Base-by-base conservation (phyloP, 345 rosid genomes). In the Mercurialis annua region DNA sequence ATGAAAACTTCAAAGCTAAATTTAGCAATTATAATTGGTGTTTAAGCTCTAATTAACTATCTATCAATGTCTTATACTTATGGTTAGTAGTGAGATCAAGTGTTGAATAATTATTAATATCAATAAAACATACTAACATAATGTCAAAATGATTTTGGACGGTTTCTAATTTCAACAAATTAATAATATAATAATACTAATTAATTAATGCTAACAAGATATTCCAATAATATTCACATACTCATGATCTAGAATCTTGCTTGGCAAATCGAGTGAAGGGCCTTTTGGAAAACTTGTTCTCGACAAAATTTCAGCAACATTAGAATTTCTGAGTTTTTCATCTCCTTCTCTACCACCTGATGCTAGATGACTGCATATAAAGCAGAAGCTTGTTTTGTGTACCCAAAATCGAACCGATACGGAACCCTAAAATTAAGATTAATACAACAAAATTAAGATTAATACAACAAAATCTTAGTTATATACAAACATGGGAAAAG, bases 331-430 rank as follows among this genome's bases (percentile, higher is more conserved):
- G 18, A 70, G 78, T 54, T 78, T 80, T 55, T 77, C 95, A 61
- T 90, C 97, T 6, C 94, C 86, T 68, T 88, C 87, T 42, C 82
- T 83, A 9, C 89, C 95, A 34, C 97, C 97, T 0, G 97, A 90
- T 58, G 97, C 97, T 65, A 90, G 80, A 73, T 90, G 97, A 68
- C 81, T 59, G 65, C 95, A 88, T 9, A 88, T 83, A 71, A 90
- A 88, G 85, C 97, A 90, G 75, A 88, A 85, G 76, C 84, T 85
- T 15, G 97, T 90, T 75, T 86, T 86, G 58, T 88, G 81, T 65
- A 90, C 57, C 29, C 46, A 78, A 74, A 90, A 90, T 57, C 95
- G 74, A 68, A 88, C 84, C 0, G 97, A 88, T 23, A 90, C 95
- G 0, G 97, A 82, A 55, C 97, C 97, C 97, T 90, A 77, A 20